Percentiles rank a stretch among this genome's conserved stretches.
Evolutionary conservation across 1,284 basidiomycete genomes (phyloP).

Genomic region (Ustilago lituana): DNA sequence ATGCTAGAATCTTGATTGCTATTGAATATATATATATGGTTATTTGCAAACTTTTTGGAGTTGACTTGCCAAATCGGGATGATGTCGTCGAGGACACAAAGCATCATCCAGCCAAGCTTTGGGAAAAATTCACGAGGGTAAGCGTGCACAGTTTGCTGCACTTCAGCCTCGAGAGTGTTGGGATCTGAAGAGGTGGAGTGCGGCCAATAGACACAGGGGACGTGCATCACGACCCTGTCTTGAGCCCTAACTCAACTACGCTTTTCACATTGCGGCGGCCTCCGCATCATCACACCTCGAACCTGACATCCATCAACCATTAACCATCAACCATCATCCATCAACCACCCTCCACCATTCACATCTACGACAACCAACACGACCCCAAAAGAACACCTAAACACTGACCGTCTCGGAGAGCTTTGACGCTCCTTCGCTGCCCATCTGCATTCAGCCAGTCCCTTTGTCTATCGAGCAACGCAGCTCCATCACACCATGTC

Average conservation of each 20-base stretch:
- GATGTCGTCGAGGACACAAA: conserved; percentile 5
- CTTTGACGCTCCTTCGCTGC: too few species aligned
- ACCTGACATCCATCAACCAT: too few species aligned
- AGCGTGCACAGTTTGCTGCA: too few species aligned
- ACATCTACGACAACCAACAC: too few species aligned
- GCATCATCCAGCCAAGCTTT: too few species aligned
- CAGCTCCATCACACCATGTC: conserved; percentile 48
- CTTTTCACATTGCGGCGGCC: too few species aligned
- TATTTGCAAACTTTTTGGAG: neutral
- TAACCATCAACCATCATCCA: too few species aligned
- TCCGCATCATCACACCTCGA: neutral
- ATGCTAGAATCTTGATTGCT: neutral
- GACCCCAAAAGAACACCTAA: too few species aligned
- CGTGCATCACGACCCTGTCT: neutral
- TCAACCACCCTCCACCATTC: too few species aligned
- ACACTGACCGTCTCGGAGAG: too few species aligned
- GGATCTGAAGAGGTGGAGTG: neutral
- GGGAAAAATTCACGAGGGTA: neutral
- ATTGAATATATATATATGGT: neutral
- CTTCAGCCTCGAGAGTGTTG: too few species aligned
- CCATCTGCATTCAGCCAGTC: neutral
- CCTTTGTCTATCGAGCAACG: neutral
- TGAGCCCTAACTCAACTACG: too few species aligned
- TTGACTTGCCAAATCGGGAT: conserved; percentile 11
- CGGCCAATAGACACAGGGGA: neutral